These are phyloP conservation scores for Phytophthora crassamura DNA, from an alignment of 352 stramenopile genomes.

Conservation along the genomic window DNA sequence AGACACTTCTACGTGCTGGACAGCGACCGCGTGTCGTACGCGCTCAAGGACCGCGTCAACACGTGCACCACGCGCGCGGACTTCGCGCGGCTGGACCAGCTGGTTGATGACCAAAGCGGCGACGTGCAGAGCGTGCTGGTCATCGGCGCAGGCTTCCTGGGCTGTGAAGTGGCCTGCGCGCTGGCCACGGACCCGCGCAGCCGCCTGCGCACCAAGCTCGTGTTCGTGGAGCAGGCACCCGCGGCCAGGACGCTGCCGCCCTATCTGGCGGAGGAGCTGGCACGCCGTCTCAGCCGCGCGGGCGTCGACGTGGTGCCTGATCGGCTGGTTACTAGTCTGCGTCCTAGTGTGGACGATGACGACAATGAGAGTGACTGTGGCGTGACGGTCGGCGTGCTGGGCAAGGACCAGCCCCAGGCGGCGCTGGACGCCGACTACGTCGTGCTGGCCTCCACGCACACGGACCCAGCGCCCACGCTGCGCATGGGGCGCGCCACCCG, in stretches of 20 bases:
- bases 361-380: slow-evolving; percentile 43
- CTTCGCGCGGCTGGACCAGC: slow-evolving; percentile 80
- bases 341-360: slow-evolving; percentile 56
- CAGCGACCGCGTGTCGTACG: slow-evolving; percentile 81
- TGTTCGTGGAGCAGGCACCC: slow-evolving; percentile 61
- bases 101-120: slow-evolving; percentile 40
- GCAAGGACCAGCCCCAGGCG: slow-evolving; percentile 63
- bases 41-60: slow-evolving; percentile 89
- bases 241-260: slow-evolving; percentile 76
- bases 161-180: slow-evolving; percentile 86
- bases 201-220: slow-evolving; percentile 54
- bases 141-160: slow-evolving; percentile 91
- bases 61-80: slow-evolving; percentile 79
- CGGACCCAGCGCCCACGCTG: slow-evolving; percentile 73
- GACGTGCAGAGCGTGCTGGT: slow-evolving; percentile 77
- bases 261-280: slow-evolving; percentile 87
- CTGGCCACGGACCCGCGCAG: slow-evolving; percentile 65
- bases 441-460: slow-evolving; percentile 92
- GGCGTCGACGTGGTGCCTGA: slow-evolving; percentile 78
- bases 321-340: slow-evolving; percentile 81
- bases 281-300: slow-evolving; percentile 48
- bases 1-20: slow-evolving; percentile 91
- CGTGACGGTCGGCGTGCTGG: slow-evolving; percentile 67
- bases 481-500: slow-evolving; percentile 59
- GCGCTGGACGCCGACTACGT: slow-evolving; percentile 89